Evolutionary conservation across 2,329 filamentous ascomycete species (phyloP), one percentile per base, ranked within the genome.

Genomic region (Cladosporium sp.): DNA sequence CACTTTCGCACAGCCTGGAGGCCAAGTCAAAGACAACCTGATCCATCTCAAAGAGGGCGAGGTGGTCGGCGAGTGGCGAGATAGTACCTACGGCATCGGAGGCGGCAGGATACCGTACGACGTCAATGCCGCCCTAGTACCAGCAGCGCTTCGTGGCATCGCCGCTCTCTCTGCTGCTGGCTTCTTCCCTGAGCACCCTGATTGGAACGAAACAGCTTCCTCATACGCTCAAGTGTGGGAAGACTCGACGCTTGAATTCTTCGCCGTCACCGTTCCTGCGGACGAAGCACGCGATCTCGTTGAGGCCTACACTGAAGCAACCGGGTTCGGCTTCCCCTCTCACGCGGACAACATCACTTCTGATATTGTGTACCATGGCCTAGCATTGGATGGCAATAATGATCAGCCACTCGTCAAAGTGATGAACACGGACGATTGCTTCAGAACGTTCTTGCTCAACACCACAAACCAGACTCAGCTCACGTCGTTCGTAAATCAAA

Each of bases 351-450:
- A 67, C 5, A 75, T 81, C 61, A 73, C 75, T 34, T 70, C 70
- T 0, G 73, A 81, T 30, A 67, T 86, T 1, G 72, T 72, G 0
- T 85, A 82, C 71, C 80, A 87, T 61, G 83, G 79, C 4, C 67
- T 88, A 2, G 76, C 84, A 0, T 77, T 88, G 0, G 77, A 85
- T 3, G 83, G 80, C 2, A 76, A 79, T 59, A 71, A 78, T 49
- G 73, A 79, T 20, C 75, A 80, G 28, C 67, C 76, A 1, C 69
- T 81, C 15, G 82, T 87, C 1, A 73, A 75, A 28, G 77, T 87
- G 17, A 83, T 86, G 76, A 84, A 88, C 67, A 85, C 82, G 0
- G 85, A 88, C 61, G 82, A 84, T 60, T 84, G 80, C 54, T 88
- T 87, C 74, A 82, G 84, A 1, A 80, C 82, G 58, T 87, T 86